Conservation (phyloP, 2,329 filamentous ascomycete genomes). For the Colletotrichum abscissum region DNA sequence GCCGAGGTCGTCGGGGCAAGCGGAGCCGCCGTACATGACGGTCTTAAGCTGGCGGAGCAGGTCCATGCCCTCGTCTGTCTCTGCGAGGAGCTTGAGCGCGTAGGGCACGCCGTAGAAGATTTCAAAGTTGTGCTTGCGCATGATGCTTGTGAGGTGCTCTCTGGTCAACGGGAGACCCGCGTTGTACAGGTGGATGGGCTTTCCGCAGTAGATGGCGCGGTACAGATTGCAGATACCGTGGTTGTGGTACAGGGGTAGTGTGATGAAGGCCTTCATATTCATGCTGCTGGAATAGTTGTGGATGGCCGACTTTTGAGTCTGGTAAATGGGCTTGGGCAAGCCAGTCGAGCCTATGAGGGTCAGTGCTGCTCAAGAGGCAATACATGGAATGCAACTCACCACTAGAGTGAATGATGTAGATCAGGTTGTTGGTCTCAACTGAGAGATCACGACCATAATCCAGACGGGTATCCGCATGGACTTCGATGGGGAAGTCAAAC, state of each 20-base stretch:
- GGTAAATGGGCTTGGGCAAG: conserved; percentile 71
- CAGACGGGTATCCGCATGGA: conserved; percentile 43
- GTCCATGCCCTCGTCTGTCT: conserved; percentile 64
- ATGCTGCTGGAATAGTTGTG: conserved; percentile 55
- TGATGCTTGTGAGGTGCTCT: conserved; percentile 56
- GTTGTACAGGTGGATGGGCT: conserved; percentile 65
- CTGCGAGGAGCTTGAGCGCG: conserved; percentile 70
- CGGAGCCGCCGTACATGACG: conserved; percentile 68
- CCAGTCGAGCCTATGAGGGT: conserved; percentile 64
- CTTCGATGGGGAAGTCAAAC: conserved; percentile 46
- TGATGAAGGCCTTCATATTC: conserved; percentile 61
- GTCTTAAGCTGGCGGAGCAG: conserved; percentile 58
- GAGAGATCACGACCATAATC: conserved; percentile 45
- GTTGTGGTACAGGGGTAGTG: conserved; percentile 69
- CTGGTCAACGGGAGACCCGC: conserved; percentile 65
- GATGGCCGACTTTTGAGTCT: conserved; percentile 63
- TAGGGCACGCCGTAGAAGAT: conserved; percentile 73
- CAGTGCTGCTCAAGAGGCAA: neutral
- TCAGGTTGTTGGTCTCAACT: conserved; percentile 39
- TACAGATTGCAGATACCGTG: conserved; percentile 68
- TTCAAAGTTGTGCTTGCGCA: conserved; percentile 57
- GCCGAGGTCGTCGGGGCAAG: conserved; percentile 69
- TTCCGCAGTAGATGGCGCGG: conserved; percentile 61
- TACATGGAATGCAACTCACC: conserved; percentile 33
- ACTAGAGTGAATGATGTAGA: conserved; percentile 49